These are phyloP conservation scores for Aspergillus sp. DNA, from an alignment of 2,329 filamentous ascomycete genomes.

Conservation along the genomic window DNA sequence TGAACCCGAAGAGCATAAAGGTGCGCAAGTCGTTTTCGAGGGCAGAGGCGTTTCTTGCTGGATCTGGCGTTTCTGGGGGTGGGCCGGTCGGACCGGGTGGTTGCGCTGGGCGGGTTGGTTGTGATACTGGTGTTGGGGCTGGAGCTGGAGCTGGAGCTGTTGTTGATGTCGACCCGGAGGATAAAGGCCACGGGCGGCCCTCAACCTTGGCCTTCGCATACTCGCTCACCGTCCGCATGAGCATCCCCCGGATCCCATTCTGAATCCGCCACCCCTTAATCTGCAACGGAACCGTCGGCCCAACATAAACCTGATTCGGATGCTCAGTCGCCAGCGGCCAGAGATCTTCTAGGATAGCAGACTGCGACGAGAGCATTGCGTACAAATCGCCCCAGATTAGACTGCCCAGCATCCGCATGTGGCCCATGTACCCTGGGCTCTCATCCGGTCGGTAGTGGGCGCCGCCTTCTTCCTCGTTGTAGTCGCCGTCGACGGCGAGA, in stretches of 20 bases:
- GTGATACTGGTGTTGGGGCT: background rate
- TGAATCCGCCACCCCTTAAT: background rate
- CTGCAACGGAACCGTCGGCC: background rate
- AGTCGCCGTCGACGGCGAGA: conserved; percentile 30
- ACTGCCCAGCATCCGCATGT: conserved; percentile 35
- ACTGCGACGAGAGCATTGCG: conserved; percentile 24
- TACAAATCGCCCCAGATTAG: conserved; percentile 38
- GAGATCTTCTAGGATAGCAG: conserved; percentile 25
- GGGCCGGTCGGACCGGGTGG: no score
- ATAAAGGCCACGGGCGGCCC: background rate
- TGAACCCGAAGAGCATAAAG: background rate
- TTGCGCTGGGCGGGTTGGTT: background rate
- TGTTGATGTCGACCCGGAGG: no score
- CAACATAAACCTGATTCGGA: conserved; percentile 8
- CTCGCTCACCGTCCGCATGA: background rate
- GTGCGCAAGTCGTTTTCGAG: background rate
- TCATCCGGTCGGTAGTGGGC: conserved; percentile 23
- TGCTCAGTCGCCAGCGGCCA: conserved; percentile 27
- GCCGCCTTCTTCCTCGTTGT: conserved; percentile 18
- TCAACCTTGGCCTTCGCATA: background rate
- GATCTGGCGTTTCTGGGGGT: background rate
- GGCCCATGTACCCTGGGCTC: conserved; percentile 28
- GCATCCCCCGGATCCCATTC: background rate
- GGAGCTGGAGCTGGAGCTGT: background rate
- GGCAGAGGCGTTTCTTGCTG: background rate